Percentiles rank a stretch among this genome's conserved stretches.
phyloP scores from a whole-genome alignment of 2,329 filamentous ascomycete species.

The Knoxdaviesia proteae region DNA sequence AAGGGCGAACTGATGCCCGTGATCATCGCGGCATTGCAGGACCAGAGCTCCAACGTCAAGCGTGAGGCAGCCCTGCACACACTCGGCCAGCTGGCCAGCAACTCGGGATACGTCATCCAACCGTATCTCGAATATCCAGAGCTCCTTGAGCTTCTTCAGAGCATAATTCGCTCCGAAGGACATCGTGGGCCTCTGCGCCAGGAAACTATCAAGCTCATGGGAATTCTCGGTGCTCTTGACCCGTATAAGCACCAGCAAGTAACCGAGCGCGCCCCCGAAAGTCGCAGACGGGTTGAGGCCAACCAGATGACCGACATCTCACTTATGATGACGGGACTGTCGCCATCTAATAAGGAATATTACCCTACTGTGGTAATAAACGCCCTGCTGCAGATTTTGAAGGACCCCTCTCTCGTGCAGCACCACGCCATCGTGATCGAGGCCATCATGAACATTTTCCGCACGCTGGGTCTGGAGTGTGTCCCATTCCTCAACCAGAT shows the following conservation, averaged over 20 bases:
- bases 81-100: slow-evolving; percentile 79
- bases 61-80: slow-evolving; percentile 80
- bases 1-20: slow-evolving; percentile 86
- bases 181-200: slow-evolving; percentile 69
- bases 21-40: slow-evolving; percentile 82
- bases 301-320: slow-evolving; percentile 75
- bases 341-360: slow-evolving; percentile 93
- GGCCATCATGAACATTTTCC: slow-evolving; percentile 97
- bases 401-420: slow-evolving; percentile 71
- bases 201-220: slow-evolving; percentile 91
- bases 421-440: slow-evolving; percentile 91
- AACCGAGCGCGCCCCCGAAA: slow-evolving; percentile 67
- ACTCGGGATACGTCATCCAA: slow-evolving; percentile 91
- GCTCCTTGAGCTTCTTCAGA: slow-evolving; percentile 76
- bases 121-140: slow-evolving; percentile 92
- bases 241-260: slow-evolving; percentile 94
- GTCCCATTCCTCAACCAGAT: slow-evolving; percentile 88
- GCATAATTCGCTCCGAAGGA: slow-evolving; percentile 77
- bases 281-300: slow-evolving; percentile 41
- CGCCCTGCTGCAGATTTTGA: slow-evolving; percentile 76
- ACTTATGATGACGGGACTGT: slow-evolving; percentile 92
- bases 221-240: slow-evolving; percentile 83
- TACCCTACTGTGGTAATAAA: slow-evolving; percentile 97
- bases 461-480: slow-evolving; percentile 86
- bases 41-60: slow-evolving; percentile 77